Base-by-base conservation (phyloP, 148 eudicot species). In the Polygonum maritimum region DNA sequence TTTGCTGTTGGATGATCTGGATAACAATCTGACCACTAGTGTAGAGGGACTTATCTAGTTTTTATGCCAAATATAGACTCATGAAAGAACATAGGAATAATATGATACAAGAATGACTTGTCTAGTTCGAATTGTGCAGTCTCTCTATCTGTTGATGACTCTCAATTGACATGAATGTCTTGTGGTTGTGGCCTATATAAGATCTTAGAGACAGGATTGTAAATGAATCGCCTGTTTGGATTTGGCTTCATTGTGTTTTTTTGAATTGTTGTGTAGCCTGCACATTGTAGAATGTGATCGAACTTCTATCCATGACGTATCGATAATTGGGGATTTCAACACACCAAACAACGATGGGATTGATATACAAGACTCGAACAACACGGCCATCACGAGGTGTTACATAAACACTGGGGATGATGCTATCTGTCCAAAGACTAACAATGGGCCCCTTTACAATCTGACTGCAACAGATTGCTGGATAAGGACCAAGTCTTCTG, bases 331-430 rank as follows among this genome's bases (percentile, higher is more conserved):
- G 54, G 88, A 92, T 80, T 95, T 95, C 85, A 76, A 92, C 47
- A 82, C 91, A 3, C 98, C 98, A 0, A 95, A 95, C 87, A 95
- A 95, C 16, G 98, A 95, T 57, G 98, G 98, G 26, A 95, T 95
- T 60, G 98, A 95, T 76, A 88, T 95, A 77, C 90, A 88, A 72
- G 97, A 92, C 72, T 95, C 98, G 7, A 95, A 95, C 73, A 95
- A 95, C 76, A 95, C 98, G 8, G n/a, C 85, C 77, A 92, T 95
- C 82, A 92, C 97, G 41, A 88, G 94, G 79, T 92, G 96, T 87
- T 84, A 79, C 54, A 95, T 95, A 63, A 77, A 95, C 76, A 95
- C 98, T 13, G 98, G 97, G 49, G 98, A 95, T 81, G 98, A 95
- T 87, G 98, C 97, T 73, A 92, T 95, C 55, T 92, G 97, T 79